phyloP scores from a whole-genome alignment of 768 basidiomycete genomes.

The Rhodotorula paludigena region DNA sequence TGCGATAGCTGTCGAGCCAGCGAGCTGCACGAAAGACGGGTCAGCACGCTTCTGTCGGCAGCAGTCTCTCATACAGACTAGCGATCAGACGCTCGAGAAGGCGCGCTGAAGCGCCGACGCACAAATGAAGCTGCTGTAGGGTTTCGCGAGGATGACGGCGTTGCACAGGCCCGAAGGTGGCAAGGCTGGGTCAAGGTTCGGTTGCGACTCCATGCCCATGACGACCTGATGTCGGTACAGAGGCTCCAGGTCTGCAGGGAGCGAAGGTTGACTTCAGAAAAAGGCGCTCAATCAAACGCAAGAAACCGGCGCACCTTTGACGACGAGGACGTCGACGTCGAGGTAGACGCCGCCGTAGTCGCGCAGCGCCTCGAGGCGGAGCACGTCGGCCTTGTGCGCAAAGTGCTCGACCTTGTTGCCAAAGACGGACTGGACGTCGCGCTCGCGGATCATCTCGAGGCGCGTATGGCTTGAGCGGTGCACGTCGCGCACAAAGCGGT shows the following conservation, averaged over 20 bases:
- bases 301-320: slow-evolving; percentile 23
- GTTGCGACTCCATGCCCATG: slow-evolving; percentile 40
- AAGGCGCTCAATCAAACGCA: background rate
- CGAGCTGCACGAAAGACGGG: slow-evolving; percentile 7
- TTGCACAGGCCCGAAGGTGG: slow-evolving; percentile 40
- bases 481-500: slow-evolving; percentile 37
- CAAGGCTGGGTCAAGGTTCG: slow-evolving; percentile 30
- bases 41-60: too few species aligned
- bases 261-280: background rate
- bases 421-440: slow-evolving; percentile 32
- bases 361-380: slow-evolving; percentile 38
- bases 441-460: slow-evolving; percentile 27
- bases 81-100: too few species aligned
- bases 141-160: slow-evolving; percentile 40
- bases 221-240: slow-evolving; percentile 35
- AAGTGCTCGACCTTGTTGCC: slow-evolving; percentile 38
- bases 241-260: slow-evolving; percentile 34
- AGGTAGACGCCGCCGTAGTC: slow-evolving; percentile 41
- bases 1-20: slow-evolving; percentile 39
- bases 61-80: too few species aligned
- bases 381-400: slow-evolving; percentile 42
- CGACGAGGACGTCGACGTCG: slow-evolving; percentile 39
- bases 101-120: background rate
- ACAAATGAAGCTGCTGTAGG: slow-evolving; percentile 37
- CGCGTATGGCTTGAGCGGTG: slow-evolving; percentile 17